phyloP scores from a whole-genome alignment of 306 rosid species.

The Urtica urens region DNA sequence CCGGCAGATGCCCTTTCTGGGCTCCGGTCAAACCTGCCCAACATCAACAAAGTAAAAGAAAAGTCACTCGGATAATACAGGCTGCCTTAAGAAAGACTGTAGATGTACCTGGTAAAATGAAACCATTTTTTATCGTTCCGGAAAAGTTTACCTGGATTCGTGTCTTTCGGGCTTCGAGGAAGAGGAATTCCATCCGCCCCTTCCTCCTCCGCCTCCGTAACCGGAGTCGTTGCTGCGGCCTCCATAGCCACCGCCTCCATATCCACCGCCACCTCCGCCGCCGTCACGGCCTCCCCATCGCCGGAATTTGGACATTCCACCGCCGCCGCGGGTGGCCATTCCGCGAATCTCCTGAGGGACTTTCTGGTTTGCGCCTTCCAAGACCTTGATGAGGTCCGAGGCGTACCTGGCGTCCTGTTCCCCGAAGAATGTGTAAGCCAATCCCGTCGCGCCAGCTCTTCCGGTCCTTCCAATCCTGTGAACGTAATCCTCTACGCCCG shows the following conservation, averaged over 20 bases:
- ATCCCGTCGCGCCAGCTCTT: conserved; percentile 95
- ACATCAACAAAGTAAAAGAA: conserved; percentile 6
- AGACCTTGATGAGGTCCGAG: conserved; percentile 76
- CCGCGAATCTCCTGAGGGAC: conserved; percentile 83
- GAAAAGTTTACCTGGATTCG: no score
- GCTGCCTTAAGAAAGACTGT: no score
- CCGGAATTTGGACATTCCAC: conserved; percentile 71
- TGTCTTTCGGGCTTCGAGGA: conserved; percentile 21
- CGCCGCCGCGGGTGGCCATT: conserved; percentile 75
- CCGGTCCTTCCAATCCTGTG: conserved; percentile 99
- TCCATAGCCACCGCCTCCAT: conserved; percentile 25
- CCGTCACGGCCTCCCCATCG: conserved; percentile 78
- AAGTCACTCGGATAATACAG: no score
- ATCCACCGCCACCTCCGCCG: not conserved
- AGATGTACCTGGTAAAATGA: no score
- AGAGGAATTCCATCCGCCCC: conserved; percentile 43
- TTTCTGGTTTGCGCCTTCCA: conserved; percentile 93
- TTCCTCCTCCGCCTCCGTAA: conserved; percentile 45
- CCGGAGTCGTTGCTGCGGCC: conserved; percentile 48
- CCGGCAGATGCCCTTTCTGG: conserved; percentile 41
- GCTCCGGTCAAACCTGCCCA: conserved; percentile 57
- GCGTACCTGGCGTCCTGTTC: conserved; percentile 95
- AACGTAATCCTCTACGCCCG: conserved; percentile 99
- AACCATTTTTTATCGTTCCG: no score
- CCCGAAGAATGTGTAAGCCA: conserved; percentile 85